A percentile compares a stretch with the other conserved stretches of the same genome.
These are phyloP conservation scores for Sisymbrium irio DNA, from an alignment of 345 rosid species.

Conservation along the genomic window DNA sequence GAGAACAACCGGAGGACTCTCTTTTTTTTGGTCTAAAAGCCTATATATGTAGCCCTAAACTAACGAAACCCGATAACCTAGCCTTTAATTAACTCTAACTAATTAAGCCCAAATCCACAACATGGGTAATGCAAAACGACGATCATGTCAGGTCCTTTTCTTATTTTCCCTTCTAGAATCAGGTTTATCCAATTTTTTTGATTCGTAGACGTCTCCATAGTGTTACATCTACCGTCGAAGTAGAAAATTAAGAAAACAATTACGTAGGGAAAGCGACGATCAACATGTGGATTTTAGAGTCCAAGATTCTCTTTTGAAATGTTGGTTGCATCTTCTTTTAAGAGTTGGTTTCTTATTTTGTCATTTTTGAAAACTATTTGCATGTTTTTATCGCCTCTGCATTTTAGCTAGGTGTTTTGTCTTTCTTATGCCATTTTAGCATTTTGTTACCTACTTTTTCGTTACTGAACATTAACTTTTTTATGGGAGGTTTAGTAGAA, in stretches of 20 bases:
- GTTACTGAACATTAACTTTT: not conserved
- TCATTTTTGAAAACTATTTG: not conserved
- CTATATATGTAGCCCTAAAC: too few relatives aligned
- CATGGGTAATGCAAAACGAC: not conserved
- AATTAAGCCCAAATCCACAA: not conserved
- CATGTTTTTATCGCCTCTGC: not conserved
- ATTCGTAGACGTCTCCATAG: not conserved
- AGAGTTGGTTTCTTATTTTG: not conserved
- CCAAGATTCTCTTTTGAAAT: not conserved
- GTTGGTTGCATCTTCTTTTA: not conserved
- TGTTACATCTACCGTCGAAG: not conserved
- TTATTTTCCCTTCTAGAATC: too few relatives aligned
- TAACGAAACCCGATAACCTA: too few relatives aligned
- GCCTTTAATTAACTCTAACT: not conserved
- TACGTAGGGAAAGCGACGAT: not conserved
- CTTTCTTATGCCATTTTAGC: not conserved
- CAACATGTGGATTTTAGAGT: not conserved
- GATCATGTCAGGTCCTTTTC: not conserved
- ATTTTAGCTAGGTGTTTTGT: not conserved
- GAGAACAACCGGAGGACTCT: too few relatives aligned
- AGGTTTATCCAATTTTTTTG: too few relatives aligned
- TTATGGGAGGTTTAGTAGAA: not conserved
- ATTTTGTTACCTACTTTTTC: not conserved
- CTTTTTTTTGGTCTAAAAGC: too few relatives aligned
- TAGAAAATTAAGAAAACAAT: not conserved